These are phyloP conservation scores for Penicillium bialowiezense DNA, from an alignment of 495 filamentous ascomycete genomes.

Conservation along the genomic window DNA sequence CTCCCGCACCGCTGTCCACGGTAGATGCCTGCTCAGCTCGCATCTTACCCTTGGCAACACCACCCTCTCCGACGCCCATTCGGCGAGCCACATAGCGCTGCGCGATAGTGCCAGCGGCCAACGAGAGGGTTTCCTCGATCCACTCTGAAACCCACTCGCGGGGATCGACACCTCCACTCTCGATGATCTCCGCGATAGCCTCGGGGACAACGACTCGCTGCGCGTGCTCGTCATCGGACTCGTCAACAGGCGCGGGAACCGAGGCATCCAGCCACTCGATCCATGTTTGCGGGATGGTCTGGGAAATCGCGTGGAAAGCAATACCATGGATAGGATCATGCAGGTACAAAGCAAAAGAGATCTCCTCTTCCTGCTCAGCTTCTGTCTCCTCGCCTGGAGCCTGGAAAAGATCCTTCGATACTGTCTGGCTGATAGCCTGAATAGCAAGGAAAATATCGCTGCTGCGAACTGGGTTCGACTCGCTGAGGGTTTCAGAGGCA, in stretches of 20 bases:
- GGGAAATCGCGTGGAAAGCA: conserved; percentile 78
- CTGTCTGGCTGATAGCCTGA: conserved; percentile 71
- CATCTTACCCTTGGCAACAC: conserved; percentile 65
- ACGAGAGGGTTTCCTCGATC: conserved; percentile 84
- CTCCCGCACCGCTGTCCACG: conserved; percentile 71
- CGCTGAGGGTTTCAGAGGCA: conserved; percentile 68
- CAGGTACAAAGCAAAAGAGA: conserved; percentile 86
- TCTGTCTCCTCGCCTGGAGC: conserved; percentile 56
- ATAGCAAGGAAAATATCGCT: conserved; percentile 94
- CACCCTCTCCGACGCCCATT: conserved; percentile 92
- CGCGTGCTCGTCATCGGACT: conserved; percentile 29
- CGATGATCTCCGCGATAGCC: conserved; percentile 84
- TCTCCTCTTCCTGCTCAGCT: conserved; percentile 53
- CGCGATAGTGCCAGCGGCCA: conserved; percentile 83
- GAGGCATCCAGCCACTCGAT: conserved; percentile 87
- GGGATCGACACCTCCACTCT: conserved; percentile 86
- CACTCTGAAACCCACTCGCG: conserved; percentile 97
- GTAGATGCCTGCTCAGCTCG: conserved; percentile 71
- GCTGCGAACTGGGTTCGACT: conserved; percentile 84
- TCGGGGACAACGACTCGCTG: conserved; percentile 59
- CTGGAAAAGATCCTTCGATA: conserved; percentile 66
- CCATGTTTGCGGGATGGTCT: conserved; percentile 83
- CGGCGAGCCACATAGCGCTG: conserved; percentile 92
- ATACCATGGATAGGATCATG: conserved; percentile 92
- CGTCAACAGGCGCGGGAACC: conserved; percentile 47